A percentile compares a stretch with the other conserved stretches of the same genome.
phyloP scores from a whole-genome alignment of 495 filamentous ascomycete genomes.

The Penicillium pulvis region DNA sequence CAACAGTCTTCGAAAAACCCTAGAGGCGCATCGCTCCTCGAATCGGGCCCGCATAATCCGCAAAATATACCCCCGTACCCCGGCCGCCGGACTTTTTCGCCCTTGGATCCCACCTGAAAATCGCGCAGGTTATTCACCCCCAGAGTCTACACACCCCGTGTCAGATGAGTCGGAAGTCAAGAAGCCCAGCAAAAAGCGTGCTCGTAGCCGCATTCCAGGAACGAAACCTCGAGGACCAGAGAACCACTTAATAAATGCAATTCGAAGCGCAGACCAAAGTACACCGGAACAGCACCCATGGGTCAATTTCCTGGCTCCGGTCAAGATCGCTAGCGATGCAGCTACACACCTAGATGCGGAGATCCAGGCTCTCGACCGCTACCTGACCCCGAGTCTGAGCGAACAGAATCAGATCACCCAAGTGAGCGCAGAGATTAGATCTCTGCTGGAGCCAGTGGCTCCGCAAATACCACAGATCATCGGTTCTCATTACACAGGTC shows the following conservation, averaged over 20 bases:
- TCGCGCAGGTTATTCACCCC: slow-evolving; percentile 23
- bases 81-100: slow-evolving; percentile 24
- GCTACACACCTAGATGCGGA: slow-evolving; percentile 42
- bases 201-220: slow-evolving; percentile 11
- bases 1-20: slow-evolving; percentile 46
- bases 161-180: slow-evolving; percentile 3
- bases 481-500: slow-evolving; percentile 57
- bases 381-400: slow-evolving; percentile 36
- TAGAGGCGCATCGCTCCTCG: slow-evolving; percentile 52
- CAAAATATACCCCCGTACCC: slow-evolving; percentile 23
- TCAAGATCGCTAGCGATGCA: slow-evolving; percentile 15
- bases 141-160: slow-evolving; percentile 5
- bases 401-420: slow-evolving; percentile 36
- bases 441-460: slow-evolving; percentile 20
- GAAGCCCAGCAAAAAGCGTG: slow-evolving; percentile 11
- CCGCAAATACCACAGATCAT: slow-evolving; percentile 42
- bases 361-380: slow-evolving; percentile 47
- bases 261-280: slow-evolving; percentile 14
- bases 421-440: slow-evolving; percentile 30
- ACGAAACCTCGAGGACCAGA: not conserved
- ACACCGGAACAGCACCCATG: slow-evolving; percentile 33
- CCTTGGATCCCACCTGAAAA: slow-evolving; percentile 25
- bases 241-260: slow-evolving; percentile 6
- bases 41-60: slow-evolving; percentile 51
- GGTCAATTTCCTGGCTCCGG: slow-evolving; percentile 24